Evolutionary conservation across 371 early-diverging fungal genomes (phyloP), one percentile per base, ranked within the genome.

Genomic region (Fennellomyces sp.): DNA sequence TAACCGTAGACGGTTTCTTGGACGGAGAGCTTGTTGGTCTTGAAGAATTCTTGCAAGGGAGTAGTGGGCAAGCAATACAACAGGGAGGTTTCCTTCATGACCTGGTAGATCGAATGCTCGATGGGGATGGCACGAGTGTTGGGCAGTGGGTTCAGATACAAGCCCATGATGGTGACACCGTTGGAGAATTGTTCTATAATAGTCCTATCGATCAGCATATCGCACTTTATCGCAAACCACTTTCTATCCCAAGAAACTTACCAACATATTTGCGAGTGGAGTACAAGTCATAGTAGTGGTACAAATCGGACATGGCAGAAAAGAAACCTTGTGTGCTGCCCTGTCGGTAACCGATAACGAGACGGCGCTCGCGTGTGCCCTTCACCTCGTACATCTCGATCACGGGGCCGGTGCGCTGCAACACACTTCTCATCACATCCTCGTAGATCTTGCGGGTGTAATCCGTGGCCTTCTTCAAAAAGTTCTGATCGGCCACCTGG

Each of bases 1-100:
- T 95, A 92, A 54, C 96, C 97, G 78, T 98, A 98, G 58, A 96
- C 92, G 2, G 94, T 85, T 80, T 98, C 98, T 74, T 97, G 97
- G 33, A 98, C 97, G 13, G 88, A 88, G 51, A 98, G 84, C 78
- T 92, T 83, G 68, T 89, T 90, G 36, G 89, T 88, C 82, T 95
- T 91, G 88, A 97, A 97, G 84, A 95, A 94, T 42, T 80, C 80
- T 78, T 97, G 97, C 52, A 98, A 87, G 12, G 98, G 97, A 17
- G 95, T 96, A 55, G 88, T 91, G 59, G 98, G 98, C 63, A 98
- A 78, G 78, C 97, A 97, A 89, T 94, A 97, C 66, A 98, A 83
- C 61, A 98, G 82, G 59, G 91, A 91, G 64, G 96, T 95, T 75
- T 97, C 98, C 83, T 93, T 94, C 81, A 95, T 93, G 66, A 98